Percentiles rank a stretch among this genome's conserved stretches.
These are phyloP conservation scores for Phaeosphaeriaceae sp. DNA, from an alignment of 2,329 filamentous ascomycete species.

Conservation along the genomic window DNA sequence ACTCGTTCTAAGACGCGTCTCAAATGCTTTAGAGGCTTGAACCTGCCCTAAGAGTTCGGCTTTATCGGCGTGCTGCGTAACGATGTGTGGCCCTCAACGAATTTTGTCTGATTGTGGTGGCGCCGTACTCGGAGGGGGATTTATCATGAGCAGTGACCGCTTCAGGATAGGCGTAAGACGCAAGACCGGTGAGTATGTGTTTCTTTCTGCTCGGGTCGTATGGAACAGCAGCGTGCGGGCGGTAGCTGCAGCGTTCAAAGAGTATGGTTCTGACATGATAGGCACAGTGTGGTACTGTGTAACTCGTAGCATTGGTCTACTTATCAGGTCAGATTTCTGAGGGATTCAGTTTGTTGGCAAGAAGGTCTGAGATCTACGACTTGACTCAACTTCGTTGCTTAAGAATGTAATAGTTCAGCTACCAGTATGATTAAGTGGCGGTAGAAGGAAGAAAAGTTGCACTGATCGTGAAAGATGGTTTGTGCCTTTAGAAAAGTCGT, in stretches of 20 bases:
- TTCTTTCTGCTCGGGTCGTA: background rate
- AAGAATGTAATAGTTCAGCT: background rate
- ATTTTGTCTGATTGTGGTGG: background rate
- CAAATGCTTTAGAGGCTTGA: background rate
- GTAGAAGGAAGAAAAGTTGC: background rate
- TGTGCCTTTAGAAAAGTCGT: background rate
- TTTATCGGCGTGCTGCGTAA: background rate
- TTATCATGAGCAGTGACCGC: background rate
- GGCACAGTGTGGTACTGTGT: background rate
- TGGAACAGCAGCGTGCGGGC: background rate
- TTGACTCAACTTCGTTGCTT: background rate
- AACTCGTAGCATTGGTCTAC: background rate
- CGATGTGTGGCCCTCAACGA: background rate
- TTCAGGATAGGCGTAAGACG: background rate
- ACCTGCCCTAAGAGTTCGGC: background rate
- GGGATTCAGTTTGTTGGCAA: no score
- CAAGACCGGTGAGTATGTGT: background rate
- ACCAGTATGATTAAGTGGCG: background rate
- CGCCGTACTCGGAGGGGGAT: background rate
- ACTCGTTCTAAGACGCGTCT: background rate
- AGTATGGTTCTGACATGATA: background rate
- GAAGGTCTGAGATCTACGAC: background rate
- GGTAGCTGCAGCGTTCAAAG: background rate
- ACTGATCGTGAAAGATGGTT: background rate
- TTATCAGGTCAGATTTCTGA: background rate